Base-by-base conservation (phyloP, 352 stramenopile species). In the Pythium volutum region DNA sequence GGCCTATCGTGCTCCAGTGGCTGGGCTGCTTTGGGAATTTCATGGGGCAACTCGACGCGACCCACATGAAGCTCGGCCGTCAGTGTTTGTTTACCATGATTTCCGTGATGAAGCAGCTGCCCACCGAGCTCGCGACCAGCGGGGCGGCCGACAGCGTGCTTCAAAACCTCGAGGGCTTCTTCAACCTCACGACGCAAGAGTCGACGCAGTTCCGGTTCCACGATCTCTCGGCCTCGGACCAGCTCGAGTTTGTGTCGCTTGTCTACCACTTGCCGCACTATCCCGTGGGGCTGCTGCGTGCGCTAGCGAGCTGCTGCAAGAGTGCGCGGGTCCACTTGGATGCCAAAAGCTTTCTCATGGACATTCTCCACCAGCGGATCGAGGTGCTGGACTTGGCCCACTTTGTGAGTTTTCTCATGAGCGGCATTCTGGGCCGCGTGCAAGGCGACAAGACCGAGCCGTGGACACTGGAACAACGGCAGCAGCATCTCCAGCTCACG, bases 371-470 rank as follows among this genome's bases (percentile, higher is more conserved):
- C 61, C 79, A 89, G 57, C 77, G 82, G 6, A 69, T 74, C 26
- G 70, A 87, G 23, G 65, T 55, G 53, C 58, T 94, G 41, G 81
- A 94, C 57, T 71, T 91, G 2, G 82, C 79, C 6, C 81, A 89
- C 57, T 73, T 94, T 16, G 76, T 91, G 25, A 92, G 82, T 55
- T 94, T 94, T 65, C 73, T 92, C 27, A 85, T 94, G 57, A 92
- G 81, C 39, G 77, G 74, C 6, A 71, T 87, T 18, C 73, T 94
- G n/a, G 72, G 34, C 42, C 73, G 38, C 64, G 34, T 47, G 12
- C 49, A 53, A 9, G 36, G 51, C 4, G n/a, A 25, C 18, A 36
- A 36, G 31, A 48, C 59, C 9, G 47, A 57, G n/a, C 66, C 29
- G 18, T 55, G 12, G 22, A 67, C 62, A n/a, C 58, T 67, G 31